Evolutionary conservation across 192 early-diverging fungal genomes (phyloP), one percentile per base, ranked within the genome.

Genomic region (Podila minutissima): DNA sequence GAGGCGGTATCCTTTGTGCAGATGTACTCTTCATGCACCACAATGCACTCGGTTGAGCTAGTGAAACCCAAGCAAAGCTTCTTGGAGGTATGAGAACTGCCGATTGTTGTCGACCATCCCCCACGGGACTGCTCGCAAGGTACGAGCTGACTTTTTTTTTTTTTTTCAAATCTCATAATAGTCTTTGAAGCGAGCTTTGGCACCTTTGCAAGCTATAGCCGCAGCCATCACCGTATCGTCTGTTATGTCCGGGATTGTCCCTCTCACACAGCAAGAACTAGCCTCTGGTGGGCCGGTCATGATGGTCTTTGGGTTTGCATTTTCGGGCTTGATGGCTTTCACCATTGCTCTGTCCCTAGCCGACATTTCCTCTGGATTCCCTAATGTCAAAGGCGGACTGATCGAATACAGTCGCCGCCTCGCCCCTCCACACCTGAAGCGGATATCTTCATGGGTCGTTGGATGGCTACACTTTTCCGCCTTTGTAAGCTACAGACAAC

Each of bases 381-480:
- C 69, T 12, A 49, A 59, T 29, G 69, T 71, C 26, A 78, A 78
- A 33, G 75, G 75, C 10, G 75, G 75, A 5, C 38, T 78, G n/a
- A 62, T 31, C 9, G 75, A 78, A 22, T 78, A 78, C 37, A 67
- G 69, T 37, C 63, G 75, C 1, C 75, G 75, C 3, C 49, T 71
- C n/a, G 75, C 75, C 6, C 75, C 75, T 24, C 46, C 46, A 29
- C 28, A 33, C 22, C 38, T 66, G 24, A 33, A 37, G 8, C 62
- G 75, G 12, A 37, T 78, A 28, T 66, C 75, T 3, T 57, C 75
- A 9, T 78, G 75, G 75, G 13, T 69, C 0, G 75, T 78, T 28
- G 75, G 75, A 61, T 78, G 75, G 75, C 69, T 78, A 1, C 75
- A 78, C 11, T 78, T 78, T 48, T 66, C 37, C 63, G 69, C 75